phyloP scores from a whole-genome alignment of 2,329 filamentous ascomycete species.

The Xylariaceae sp. region DNA sequence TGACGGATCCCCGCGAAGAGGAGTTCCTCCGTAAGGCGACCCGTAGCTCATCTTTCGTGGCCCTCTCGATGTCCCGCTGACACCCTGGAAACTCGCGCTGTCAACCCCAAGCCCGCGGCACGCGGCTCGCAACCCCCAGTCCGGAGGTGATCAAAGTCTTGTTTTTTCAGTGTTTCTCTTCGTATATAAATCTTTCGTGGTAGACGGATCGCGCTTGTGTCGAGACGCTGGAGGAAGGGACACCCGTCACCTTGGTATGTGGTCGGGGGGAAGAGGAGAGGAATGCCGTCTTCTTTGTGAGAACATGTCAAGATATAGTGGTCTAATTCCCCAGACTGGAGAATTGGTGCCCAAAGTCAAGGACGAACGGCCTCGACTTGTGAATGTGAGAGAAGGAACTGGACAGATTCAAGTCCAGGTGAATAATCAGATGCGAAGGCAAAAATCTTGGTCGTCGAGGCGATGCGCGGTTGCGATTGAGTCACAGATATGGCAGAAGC shows the following conservation, averaged over 20 bases:
- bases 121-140: neutral
- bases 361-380: constrained; percentile 24
- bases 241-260: constrained; percentile 55
- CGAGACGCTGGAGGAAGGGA: constrained; percentile 39
- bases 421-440: constrained; percentile 10
- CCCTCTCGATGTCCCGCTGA: constrained; percentile 27
- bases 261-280: constrained; percentile 51
- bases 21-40: constrained; percentile 40
- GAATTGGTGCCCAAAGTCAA: constrained; percentile 33
- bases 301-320: constrained; percentile 45
- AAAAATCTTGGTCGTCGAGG: constrained; percentile 3
- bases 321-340: constrained; percentile 30
- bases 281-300: constrained; percentile 45
- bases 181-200: constrained; percentile 10
- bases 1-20: constrained; percentile 31
- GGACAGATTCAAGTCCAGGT: constrained; percentile 31
- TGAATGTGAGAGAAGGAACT: constrained; percentile 29
- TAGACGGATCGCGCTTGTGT: constrained; percentile 41
- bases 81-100: constrained; percentile 17
- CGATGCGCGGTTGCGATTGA: constrained; percentile 11
- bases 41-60: constrained; percentile 33
- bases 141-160: constrained; percentile 5
- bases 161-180: constrained; percentile 5
- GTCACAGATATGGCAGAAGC: constrained; percentile 23
- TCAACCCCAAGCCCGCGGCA: constrained; percentile 13